A percentile compares a stretch with the other conserved stretches of the same genome.
Evolutionary conservation across 306 rosid genomes (phyloP).

Genomic region (Dalbergia oliveri): DNA sequence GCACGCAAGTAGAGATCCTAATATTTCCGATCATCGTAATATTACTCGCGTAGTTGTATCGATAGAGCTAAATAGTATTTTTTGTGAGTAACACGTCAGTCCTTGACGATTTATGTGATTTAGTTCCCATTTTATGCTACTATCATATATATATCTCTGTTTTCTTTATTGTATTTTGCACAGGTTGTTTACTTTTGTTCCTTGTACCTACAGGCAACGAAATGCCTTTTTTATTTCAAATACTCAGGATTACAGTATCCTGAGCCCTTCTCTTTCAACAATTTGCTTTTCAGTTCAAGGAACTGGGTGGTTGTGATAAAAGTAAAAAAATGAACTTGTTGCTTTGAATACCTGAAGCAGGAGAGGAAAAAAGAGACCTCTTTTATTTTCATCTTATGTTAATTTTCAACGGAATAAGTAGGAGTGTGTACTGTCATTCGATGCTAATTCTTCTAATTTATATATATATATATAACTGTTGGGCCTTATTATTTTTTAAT

Average conservation of each 20-base stretch:
- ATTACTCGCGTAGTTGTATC: constrained; percentile 39
- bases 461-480: too few relatives aligned
- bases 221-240: constrained; percentile 35
- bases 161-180: constrained; percentile 32
- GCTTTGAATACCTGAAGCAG: background rate
- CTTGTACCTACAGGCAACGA: background rate
- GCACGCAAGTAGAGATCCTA: constrained; percentile 34
- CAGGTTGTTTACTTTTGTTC: constrained; percentile 22
- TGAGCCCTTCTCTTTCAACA: background rate
- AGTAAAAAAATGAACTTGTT: background rate
- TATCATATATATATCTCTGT: background rate
- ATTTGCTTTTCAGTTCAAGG: background rate
- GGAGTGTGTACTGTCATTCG: too few relatives aligned
- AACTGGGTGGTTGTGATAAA: background rate
- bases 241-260: background rate
- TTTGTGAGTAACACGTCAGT: constrained; percentile 30
- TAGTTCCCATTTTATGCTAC: constrained; percentile 40
- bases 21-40: constrained; percentile 30
- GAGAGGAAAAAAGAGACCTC: background rate
- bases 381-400: too few relatives aligned
- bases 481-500: too few relatives aligned
- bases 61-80: constrained; percentile 42
- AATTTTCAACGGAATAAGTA: too few relatives aligned
- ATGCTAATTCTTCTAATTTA: too few relatives aligned
- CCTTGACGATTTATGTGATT: constrained; percentile 45